A percentile compares a stretch with the other conserved stretches of the same genome.
phyloP scores from a whole-genome alignment of 768 basidiomycete genomes.

The Tricholoma flavovirens region DNA sequence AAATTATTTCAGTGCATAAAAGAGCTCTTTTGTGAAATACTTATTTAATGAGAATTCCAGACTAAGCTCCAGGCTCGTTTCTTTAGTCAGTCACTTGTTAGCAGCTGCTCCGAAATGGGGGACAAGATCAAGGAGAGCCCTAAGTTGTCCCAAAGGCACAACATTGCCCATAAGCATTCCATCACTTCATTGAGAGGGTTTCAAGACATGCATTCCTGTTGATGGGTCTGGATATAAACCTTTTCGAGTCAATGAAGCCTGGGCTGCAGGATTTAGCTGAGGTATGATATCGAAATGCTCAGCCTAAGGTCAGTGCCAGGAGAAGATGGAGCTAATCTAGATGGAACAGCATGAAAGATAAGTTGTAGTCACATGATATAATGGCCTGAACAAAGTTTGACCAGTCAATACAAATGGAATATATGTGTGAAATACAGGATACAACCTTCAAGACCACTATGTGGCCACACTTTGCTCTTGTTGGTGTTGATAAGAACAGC shows the following conservation, averaged over 20 bases:
- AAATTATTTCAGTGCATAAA: constrained; percentile 1
- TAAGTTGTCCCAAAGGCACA: not conserved
- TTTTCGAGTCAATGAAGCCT: not conserved
- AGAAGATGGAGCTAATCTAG: not conserved
- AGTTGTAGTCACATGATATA: not conserved
- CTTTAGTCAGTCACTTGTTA: not conserved
- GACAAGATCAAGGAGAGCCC: not conserved
- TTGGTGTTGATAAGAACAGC: not conserved
- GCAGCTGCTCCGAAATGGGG: not conserved
- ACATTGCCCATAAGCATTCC: not conserved
- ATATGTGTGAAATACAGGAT: not conserved
- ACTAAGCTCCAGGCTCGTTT: not conserved
- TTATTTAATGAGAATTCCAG: constrained; percentile 2
- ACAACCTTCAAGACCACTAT: not conserved
- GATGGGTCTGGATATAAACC: not conserved
- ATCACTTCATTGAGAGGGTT: not conserved
- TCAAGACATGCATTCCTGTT: not conserved
- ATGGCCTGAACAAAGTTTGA: not conserved
- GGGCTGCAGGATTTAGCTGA: constrained; percentile 1
- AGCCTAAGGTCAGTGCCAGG: not conserved
- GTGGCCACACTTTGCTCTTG: not conserved
- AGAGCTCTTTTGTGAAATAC: not conserved
- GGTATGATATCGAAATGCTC: constrained; percentile 3
- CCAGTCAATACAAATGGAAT: not conserved
- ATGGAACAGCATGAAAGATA: constrained; percentile 1